These are phyloP conservation scores for Huntiella savannae DNA, from an alignment of 2,329 filamentous ascomycete species.

Conservation along the genomic window DNA sequence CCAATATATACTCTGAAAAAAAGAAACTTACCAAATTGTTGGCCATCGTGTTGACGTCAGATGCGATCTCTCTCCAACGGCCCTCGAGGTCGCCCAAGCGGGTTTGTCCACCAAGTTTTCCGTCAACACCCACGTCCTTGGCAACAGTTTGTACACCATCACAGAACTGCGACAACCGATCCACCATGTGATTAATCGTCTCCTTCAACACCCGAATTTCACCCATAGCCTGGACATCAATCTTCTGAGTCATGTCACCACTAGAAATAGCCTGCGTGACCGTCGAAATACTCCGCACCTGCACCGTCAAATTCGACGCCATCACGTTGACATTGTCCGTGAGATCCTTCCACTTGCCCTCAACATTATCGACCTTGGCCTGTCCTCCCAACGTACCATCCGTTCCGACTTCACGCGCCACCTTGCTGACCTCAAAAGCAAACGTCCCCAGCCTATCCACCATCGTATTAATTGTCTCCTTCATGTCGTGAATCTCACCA, in stretches of 20 bases:
- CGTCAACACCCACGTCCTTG: conserved; percentile 90
- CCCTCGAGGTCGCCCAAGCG: conserved; percentile 85
- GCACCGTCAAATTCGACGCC: conserved; percentile 47
- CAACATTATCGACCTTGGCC: conserved; percentile 81
- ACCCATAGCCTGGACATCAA: conserved; percentile 85
- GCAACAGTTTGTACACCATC: conserved; percentile 90
- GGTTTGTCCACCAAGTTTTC: conserved; percentile 95
- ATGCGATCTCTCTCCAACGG: conserved; percentile 95
- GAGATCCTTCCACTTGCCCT: conserved; percentile 95
- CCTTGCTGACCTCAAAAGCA: conserved; percentile 87
- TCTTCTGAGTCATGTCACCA: conserved; percentile 89
- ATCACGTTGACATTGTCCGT: conserved; percentile 76
- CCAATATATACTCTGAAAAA: background rate
- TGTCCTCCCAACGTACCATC: conserved; percentile 89
- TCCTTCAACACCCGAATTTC: conserved; percentile 88
- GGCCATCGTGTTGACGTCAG: conserved; percentile 87
- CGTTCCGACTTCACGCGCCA: conserved; percentile 88
- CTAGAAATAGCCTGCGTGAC: conserved; percentile 91
- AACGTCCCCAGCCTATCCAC: conserved; percentile 93
- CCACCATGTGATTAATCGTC: conserved; percentile 98
- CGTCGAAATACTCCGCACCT: conserved; percentile 53
- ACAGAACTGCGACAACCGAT: conserved; percentile 83
- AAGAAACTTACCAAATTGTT: conserved; percentile 36
- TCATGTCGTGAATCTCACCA: conserved; percentile 86
- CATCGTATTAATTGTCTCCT: conserved; percentile 98